Percentiles rank a stretch among this genome's conserved stretches.
Evolutionary conservation across 164 flowering plant species (phyloP).

Genomic region (Hamamelis virginiana): DNA sequence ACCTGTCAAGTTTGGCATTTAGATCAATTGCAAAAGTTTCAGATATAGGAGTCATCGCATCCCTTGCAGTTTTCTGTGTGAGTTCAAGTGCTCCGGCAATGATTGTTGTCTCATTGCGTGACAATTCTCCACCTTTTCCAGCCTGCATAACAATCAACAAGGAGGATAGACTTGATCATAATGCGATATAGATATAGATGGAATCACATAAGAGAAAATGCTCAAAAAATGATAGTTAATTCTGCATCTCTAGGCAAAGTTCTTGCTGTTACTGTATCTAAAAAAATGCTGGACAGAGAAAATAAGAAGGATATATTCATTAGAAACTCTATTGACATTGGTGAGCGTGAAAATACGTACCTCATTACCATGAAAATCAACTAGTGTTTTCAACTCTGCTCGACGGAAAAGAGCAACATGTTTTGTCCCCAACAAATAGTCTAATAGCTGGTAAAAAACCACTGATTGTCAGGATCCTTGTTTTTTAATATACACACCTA

Average conservation of each 20-base stretch:
- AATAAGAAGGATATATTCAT: background rate
- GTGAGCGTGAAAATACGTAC: slow-evolving; percentile 27
- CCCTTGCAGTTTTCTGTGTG: slow-evolving; percentile 75
- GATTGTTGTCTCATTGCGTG: slow-evolving; percentile 96
- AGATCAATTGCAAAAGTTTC: slow-evolving; percentile 87
- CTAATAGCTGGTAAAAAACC: slow-evolving; percentile 13
- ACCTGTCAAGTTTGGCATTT: slow-evolving; percentile 74
- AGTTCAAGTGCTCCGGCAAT: slow-evolving; percentile 97
- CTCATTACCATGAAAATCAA: slow-evolving; percentile 77
- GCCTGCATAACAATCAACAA: slow-evolving; percentile 52
- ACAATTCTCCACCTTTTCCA: slow-evolving; percentile 98
- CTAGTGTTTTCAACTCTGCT: slow-evolving; percentile 69
- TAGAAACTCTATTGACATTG: background rate
- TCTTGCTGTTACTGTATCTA: too few species aligned
- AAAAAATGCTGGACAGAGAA: background rate
- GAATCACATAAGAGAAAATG: background rate
- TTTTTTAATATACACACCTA: background rate
- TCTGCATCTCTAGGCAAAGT: too few species aligned
- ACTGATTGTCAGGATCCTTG: background rate
- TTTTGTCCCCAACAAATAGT: slow-evolving; percentile 58
- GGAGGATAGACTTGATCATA: background rate
- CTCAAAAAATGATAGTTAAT: background rate
- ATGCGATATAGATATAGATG: too few species aligned
- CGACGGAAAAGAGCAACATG: slow-evolving; percentile 64
- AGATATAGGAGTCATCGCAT: slow-evolving; percentile 94